These are phyloP conservation scores for Aspergillus eucalypticola DNA, from an alignment of 2,329 filamentous ascomycete species.

Conservation along the genomic window DNA sequence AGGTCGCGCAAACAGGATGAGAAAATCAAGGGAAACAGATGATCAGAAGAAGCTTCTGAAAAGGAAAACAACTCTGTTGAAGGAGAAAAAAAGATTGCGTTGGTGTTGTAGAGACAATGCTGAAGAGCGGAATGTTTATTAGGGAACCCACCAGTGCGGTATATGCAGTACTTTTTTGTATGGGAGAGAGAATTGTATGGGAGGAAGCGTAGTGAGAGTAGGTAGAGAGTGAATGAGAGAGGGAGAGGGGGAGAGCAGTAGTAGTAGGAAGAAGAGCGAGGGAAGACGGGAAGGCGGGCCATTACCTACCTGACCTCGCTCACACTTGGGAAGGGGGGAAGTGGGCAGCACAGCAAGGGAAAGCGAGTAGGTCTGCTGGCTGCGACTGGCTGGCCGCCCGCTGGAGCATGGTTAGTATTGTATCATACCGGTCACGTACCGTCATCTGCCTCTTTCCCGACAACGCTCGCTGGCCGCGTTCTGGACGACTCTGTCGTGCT, in stretches of 20 bases:
- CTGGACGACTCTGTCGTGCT: slow-evolving; percentile 3
- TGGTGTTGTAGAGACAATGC: slow-evolving; percentile 31
- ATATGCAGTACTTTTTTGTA: slow-evolving; percentile 44
- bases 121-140: slow-evolving; percentile 30
- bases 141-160: slow-evolving; percentile 39
- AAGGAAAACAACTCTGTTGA: slow-evolving; percentile 16
- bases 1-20: slow-evolving; percentile 25
- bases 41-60: slow-evolving; percentile 18
- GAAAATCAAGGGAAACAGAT: slow-evolving; percentile 25
- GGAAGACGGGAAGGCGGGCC: slow-evolving; percentile 27
- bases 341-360: slow-evolving; percentile 31
- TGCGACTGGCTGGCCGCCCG: slow-evolving; percentile 30
- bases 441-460: slow-evolving; percentile 13
- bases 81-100: slow-evolving; percentile 24
- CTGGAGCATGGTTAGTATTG: slow-evolving; percentile 23
- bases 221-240: slow-evolving; percentile 30
- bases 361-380: slow-evolving; percentile 22
- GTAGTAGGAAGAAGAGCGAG: slow-evolving; percentile 33
- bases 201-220: slow-evolving; percentile 33
- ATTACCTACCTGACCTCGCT: slow-evolving; percentile 20
- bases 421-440: slow-evolving; percentile 25
- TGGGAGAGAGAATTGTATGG: slow-evolving; percentile 36
- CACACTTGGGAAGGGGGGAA: slow-evolving; percentile 24
- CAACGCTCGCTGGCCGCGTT: slow-evolving; percentile 7
- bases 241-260: slow-evolving; percentile 36